Conservation (phyloP, 192 early-diverging fungal genomes). For the Gigaspora rosea region DNA sequence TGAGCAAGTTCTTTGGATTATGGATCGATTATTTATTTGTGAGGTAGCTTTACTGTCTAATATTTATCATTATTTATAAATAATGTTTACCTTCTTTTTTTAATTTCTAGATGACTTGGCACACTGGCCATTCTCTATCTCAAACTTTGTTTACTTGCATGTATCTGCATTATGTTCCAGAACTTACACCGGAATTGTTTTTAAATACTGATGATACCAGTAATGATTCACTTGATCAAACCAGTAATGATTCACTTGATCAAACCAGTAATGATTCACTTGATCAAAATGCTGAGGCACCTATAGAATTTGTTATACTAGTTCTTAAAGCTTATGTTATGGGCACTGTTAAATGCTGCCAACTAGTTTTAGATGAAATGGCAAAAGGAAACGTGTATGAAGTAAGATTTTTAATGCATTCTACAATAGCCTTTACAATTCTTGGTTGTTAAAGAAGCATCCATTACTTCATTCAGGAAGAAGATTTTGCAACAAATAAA, state of each 20-base stretch:
- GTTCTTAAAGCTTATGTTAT: constrained; percentile 53
- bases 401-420: constrained; percentile 28
- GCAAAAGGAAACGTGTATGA: constrained; percentile 57
- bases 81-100: background rate
- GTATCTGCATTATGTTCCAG: constrained; percentile 49
- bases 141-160: constrained; percentile 62
- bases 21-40: constrained; percentile 54
- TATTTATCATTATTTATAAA: background rate
- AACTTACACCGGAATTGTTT: constrained; percentile 37
- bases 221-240: background rate
- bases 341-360: constrained; percentile 52
- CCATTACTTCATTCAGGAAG: constrained; percentile 41
- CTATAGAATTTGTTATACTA: constrained; percentile 40
- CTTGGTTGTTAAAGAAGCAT: background rate
- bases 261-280: background rate
- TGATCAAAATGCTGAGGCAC: background rate
- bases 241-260: background rate
- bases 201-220: background rate
- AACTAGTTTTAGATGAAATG: constrained; percentile 59
- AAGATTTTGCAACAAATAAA: constrained; percentile 61
- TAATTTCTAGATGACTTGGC: constrained; percentile 55
- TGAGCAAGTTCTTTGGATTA: constrained; percentile 50
- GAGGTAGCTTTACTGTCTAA: constrained; percentile 41
- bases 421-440: background rate
- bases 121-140: constrained; percentile 60